These are phyloP conservation scores for Populus ilicifolia DNA, from an alignment of 345 rosid species.

Conservation along the genomic window DNA sequence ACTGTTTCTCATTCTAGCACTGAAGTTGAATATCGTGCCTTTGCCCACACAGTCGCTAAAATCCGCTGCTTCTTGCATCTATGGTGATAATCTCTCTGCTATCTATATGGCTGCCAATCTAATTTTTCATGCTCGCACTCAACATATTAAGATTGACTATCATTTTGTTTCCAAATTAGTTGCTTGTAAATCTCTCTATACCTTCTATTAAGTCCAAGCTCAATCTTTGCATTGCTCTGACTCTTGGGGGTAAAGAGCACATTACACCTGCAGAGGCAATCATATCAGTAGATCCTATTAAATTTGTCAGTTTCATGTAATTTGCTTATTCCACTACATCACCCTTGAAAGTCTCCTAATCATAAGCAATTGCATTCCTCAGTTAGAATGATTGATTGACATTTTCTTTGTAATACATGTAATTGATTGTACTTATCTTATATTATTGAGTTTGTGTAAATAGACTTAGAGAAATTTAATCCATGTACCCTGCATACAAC, in stretches of 20 bases:
- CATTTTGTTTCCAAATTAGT: background rate
- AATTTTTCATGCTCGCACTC: background rate
- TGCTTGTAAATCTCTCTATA: background rate
- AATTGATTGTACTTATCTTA: too few relatives aligned
- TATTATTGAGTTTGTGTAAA: too few relatives aligned
- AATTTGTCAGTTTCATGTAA: too few relatives aligned
- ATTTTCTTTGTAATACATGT: too few relatives aligned
- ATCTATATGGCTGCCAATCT: background rate
- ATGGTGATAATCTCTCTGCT: background rate
- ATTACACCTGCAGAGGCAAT: background rate
- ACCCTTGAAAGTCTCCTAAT: too few relatives aligned
- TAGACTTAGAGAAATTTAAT: too few relatives aligned
- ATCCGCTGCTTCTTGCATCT: background rate
- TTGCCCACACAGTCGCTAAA: background rate
- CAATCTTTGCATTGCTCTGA: background rate
- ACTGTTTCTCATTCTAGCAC: fast-evolving
- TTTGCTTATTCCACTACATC: too few relatives aligned
- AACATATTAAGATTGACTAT: background rate
- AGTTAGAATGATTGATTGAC: too few relatives aligned
- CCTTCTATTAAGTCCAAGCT: background rate
- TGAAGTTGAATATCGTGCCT: background rate
- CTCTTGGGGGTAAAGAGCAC: background rate
- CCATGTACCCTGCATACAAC: too few relatives aligned
- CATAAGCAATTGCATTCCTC: background rate
- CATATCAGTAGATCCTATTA: too few relatives aligned